Conservation (phyloP, 495 filamentous ascomycete genomes). For the Schizothecium vesticola region DNA sequence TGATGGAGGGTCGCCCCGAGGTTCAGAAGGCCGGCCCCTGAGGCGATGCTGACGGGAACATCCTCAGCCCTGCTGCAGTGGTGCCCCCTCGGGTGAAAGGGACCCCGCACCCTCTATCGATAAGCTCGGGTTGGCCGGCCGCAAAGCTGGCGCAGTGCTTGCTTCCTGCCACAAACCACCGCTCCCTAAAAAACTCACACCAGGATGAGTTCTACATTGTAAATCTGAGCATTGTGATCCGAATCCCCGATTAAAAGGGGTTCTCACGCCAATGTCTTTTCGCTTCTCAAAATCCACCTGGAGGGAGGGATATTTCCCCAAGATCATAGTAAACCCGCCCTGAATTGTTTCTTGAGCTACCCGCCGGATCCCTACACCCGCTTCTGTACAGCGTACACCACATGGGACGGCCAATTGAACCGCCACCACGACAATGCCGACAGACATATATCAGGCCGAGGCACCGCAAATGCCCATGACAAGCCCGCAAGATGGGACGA, state of each 20-base stretch:
- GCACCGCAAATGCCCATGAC: conserved; percentile 10
- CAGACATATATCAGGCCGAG: conserved; percentile 27
- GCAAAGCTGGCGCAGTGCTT: background rate
- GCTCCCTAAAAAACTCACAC: conserved; percentile 15
- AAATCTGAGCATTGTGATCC: conserved; percentile 31
- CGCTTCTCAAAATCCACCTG: conserved; percentile 11
- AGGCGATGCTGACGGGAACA: background rate
- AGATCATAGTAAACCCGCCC: conserved; percentile 20
- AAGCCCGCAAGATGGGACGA: background rate
- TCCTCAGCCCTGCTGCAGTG: background rate
- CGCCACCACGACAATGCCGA: conserved; percentile 19
- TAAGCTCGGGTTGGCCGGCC: background rate
- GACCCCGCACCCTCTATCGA: conserved; percentile 8
- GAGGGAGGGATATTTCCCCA: conserved; percentile 25
- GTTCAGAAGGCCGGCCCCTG: background rate
- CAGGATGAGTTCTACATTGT: conserved; percentile 38
- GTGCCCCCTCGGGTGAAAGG: background rate
- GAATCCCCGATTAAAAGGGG: conserved; percentile 21
- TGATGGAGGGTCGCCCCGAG: background rate
- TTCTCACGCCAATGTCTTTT: conserved; percentile 13
- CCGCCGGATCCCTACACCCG: background rate
- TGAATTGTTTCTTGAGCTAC: conserved; percentile 14
- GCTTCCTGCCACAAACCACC: conserved; percentile 8
- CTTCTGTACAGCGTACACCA: background rate
- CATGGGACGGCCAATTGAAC: conserved; percentile 4